Evolutionary conservation across 2,329 filamentous ascomycete species (phyloP).

Genomic region (Trichoderma atrobrunneum): DNA sequence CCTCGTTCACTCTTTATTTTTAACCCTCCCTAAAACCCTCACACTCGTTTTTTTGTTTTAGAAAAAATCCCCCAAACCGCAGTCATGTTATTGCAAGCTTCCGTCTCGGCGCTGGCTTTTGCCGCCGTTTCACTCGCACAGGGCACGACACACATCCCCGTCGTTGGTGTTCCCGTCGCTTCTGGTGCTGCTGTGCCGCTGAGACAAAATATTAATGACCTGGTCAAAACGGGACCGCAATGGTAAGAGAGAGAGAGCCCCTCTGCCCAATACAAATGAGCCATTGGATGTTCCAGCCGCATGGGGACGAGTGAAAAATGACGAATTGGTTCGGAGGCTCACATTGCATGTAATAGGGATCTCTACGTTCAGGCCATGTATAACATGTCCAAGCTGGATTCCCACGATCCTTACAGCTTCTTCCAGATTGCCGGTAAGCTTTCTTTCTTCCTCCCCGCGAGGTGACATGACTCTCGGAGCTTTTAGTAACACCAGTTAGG

Average conservation of each 20-base stretch:
- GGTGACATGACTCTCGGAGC: slow-evolving; percentile 11
- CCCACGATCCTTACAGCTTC: slow-evolving; percentile 46
- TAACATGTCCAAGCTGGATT: slow-evolving; percentile 41
- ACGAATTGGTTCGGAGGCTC: not conserved
- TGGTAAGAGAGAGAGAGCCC: slow-evolving; percentile 36
- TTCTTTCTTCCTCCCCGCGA: not conserved
- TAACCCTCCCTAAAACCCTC: not conserved
- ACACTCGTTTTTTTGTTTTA: slow-evolving; percentile 16
- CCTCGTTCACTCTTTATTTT: not conserved
- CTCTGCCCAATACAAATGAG: not conserved
- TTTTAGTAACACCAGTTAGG: slow-evolving; percentile 27
- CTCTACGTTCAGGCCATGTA: slow-evolving; percentile 48
- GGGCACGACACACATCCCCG: slow-evolving; percentile 27
- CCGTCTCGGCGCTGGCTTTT: slow-evolving; percentile 28
- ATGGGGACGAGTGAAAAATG: not conserved
- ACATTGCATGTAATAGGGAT: slow-evolving; percentile 37
- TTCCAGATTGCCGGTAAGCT: slow-evolving; percentile 48
- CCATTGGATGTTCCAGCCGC: not conserved
- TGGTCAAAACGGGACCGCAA: slow-evolving; percentile 40
- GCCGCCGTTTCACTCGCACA: slow-evolving; percentile 28
- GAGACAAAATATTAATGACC: slow-evolving; percentile 47
- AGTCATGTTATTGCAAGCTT: slow-evolving; percentile 24
- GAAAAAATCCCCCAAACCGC: not conserved
- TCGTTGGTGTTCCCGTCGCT: slow-evolving; percentile 41
- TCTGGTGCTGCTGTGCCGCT: slow-evolving; percentile 41